phyloP scores from a whole-genome alignment of 2,329 filamentous ascomycete genomes.

The Dactylellina sp. region DNA sequence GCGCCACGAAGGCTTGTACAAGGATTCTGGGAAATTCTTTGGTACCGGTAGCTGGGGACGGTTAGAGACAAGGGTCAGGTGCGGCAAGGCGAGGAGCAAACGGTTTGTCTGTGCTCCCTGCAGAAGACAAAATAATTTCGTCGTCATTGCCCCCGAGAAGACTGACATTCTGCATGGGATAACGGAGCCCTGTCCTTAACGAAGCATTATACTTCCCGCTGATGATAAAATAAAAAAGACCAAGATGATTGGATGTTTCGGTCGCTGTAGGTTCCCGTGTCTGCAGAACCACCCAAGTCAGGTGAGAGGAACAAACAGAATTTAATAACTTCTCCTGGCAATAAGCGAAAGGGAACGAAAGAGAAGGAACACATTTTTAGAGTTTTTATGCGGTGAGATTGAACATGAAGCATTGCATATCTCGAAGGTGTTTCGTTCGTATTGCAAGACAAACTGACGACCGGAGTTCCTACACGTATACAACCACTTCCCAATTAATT shows the following conservation, averaged over 20 bases:
- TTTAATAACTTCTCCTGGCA: too few relatives aligned
- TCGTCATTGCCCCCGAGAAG: slow-evolving; percentile 4
- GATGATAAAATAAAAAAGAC: background rate
- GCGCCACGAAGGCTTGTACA: slow-evolving; percentile 6
- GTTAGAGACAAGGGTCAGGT: slow-evolving; percentile 2
- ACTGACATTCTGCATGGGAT: slow-evolving; percentile 11
- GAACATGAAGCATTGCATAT: background rate
- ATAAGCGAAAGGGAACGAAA: too few relatives aligned
- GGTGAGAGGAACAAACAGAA: slow-evolving; percentile 11
- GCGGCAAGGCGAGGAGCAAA: slow-evolving; percentile 15
- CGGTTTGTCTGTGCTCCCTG: slow-evolving; percentile 12
- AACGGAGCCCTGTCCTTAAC: background rate
- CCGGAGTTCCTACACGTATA: slow-evolving; percentile 17
- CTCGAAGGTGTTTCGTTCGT: background rate
- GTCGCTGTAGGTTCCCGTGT: slow-evolving; percentile 18
- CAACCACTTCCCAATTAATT: background rate
- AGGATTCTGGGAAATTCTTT: slow-evolving; percentile 4
- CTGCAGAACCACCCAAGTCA: slow-evolving; percentile 22
- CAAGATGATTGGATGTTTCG: slow-evolving; percentile 5
- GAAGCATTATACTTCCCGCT: background rate
- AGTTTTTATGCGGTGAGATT: slow-evolving; percentile 12
- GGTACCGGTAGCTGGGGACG: slow-evolving; percentile 9
- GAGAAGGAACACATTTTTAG: too few relatives aligned
- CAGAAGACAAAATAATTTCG: slow-evolving; percentile 1
- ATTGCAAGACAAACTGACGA: slow-evolving; percentile 15